A percentile compares a stretch with the other conserved stretches of the same genome.
Conservation (phyloP, 148 eudicot genomes). For the Cornus suecica region DNA sequence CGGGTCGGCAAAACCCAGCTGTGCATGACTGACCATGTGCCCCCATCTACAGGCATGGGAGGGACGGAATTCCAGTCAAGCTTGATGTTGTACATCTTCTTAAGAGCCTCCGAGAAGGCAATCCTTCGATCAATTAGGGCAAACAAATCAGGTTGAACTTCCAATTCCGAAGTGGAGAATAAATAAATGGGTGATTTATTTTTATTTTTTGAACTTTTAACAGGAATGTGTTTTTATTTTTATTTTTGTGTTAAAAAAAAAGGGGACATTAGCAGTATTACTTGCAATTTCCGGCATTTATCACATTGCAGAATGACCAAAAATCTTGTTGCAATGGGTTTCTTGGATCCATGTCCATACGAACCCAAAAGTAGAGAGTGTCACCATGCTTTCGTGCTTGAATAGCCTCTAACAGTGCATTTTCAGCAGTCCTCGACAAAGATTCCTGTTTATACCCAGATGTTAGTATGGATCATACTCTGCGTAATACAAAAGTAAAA, state of each 20-base stretch:
- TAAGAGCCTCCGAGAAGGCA: constrained; percentile 70
- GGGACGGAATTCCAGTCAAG: constrained; percentile 52
- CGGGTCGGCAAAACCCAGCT: constrained; percentile 89
- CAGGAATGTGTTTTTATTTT: background rate
- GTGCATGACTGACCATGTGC: constrained; percentile 89
- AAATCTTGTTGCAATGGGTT: constrained; percentile 69
- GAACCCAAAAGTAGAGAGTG: constrained; percentile 81
- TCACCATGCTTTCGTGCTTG: constrained; percentile 70
- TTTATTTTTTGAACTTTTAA: background rate
- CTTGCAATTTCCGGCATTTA: constrained; percentile 98
- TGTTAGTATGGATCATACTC: constrained; percentile 11
- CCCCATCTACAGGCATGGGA: constrained; percentile 78
- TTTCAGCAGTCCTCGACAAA: constrained; percentile 67
- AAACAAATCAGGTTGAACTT: constrained; percentile 6
- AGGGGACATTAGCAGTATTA: constrained; percentile 23
- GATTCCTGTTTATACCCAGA: constrained; percentile 48
- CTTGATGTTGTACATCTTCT: constrained; percentile 69
- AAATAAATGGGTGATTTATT: background rate
- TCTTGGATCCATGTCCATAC: constrained; percentile 79
- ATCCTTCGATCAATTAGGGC: constrained; percentile 37
- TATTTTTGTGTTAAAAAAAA: too few species aligned
- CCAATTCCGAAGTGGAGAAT: background rate
- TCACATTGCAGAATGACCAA: constrained; percentile 95
- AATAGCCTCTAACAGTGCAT: constrained; percentile 57
- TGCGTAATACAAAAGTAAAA: background rate